Evolutionary conservation across 768 basidiomycete genomes (phyloP), one percentile per base, ranked within the genome.

Genomic region (Mycena olivaceomarginata): DNA sequence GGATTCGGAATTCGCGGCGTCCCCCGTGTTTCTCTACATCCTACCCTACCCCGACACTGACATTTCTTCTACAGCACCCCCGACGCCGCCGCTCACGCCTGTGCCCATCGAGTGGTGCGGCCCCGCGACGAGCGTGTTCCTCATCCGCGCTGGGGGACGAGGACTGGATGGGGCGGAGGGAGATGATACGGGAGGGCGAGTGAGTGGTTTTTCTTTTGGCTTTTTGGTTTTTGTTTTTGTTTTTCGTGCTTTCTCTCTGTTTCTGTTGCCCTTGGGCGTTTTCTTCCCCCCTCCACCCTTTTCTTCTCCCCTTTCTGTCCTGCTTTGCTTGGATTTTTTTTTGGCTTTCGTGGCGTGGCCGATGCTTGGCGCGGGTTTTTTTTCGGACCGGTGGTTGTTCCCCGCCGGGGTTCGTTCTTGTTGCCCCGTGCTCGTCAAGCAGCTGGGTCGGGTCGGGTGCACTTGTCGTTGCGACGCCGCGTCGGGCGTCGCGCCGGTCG

Each of bases 111-210:
- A 11, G 16, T 79, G 75, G 75, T 72, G 78, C 72, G 75, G 63
- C 16, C 45, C 68, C 2, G 75, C 68, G 59, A 41, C 22, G 16
- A 59, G 60, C 65, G 78, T 79, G 70, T 70, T 65, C 39, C 70
- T 79, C 22, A 79, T 79, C 37, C 72, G 78, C 37, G 78, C 78
- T n/a, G 56, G 78, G 78, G 22, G 78, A 79, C 60, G 64, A 69
- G 7, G 78, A 79, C 39, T 79, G 78, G 78, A 69, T 70, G 78
- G 68, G 72, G 67, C 39, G 75, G 68, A 46, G 67, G 68, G 57
- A 20, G 57, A 75, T 79, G 78, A 57, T 53, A 53, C 16, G 63
- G 56, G 56, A 13, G 3, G 74, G 62, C 8, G 53, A 53, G 71
- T 73, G 74, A 48, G 74, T 72, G 31, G 4, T 57, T 57, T 56